These are phyloP conservation scores for Hansenula anomala DNA, from an alignment of 1,139 yeast genomes.

Conservation along the genomic window DNA sequence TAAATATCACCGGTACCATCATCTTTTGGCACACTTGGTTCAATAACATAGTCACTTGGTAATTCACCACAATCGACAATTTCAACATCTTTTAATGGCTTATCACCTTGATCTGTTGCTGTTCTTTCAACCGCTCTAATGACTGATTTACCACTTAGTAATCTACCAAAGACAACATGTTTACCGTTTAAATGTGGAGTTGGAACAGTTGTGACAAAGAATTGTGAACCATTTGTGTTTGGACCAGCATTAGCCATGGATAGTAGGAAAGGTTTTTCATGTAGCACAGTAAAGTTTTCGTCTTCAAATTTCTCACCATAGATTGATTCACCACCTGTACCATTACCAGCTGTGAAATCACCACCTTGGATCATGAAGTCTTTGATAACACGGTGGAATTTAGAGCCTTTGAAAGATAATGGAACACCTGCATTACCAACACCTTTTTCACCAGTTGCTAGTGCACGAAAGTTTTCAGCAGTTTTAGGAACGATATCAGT, in stretches of 20 bases:
- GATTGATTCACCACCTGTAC: constrained; percentile 93
- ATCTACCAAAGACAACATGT: constrained; percentile 95
- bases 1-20: constrained; percentile 86
- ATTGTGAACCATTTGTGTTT: constrained; percentile 92
- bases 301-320: constrained; percentile 96
- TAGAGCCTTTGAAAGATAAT: constrained; percentile 69
- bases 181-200: constrained; percentile 88
- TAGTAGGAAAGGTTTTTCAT: constrained; percentile 79
- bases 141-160: constrained; percentile 74
- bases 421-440: constrained; percentile 58
- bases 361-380: constrained; percentile 96
- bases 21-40: constrained; percentile 38
- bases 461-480: constrained; percentile 85
- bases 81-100: constrained; percentile 59
- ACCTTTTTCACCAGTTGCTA: constrained; percentile 91
- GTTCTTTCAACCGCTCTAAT: constrained; percentile 74
- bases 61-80: constrained; percentile 80
- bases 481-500: constrained; percentile 87
- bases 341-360: constrained; percentile 85
- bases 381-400: constrained; percentile 89
- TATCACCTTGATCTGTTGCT: constrained; percentile 58
- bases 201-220: constrained; percentile 82
- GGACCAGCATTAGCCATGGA: constrained; percentile 98
- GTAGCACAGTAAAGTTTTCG: constrained; percentile 74
- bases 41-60: constrained; percentile 50